Conservation (phyloP, 2,329 filamentous ascomycete genomes). For the Aspergillus sp. region DNA sequence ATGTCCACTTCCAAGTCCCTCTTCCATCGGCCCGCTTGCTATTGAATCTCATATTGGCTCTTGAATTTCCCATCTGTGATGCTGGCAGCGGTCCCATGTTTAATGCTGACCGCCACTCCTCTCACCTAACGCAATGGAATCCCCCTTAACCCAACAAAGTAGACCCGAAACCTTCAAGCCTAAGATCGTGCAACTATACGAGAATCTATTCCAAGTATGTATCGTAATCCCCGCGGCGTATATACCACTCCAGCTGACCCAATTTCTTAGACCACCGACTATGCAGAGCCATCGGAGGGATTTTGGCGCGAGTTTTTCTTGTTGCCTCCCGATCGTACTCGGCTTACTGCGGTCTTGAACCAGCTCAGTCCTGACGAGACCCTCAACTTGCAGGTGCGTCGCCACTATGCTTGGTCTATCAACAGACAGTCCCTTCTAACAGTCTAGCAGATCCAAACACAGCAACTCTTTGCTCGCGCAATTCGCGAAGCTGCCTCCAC, state of each 20-base stretch:
- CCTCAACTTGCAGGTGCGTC: conserved; percentile 66
- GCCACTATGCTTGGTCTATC: background rate
- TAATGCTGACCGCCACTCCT: conserved; percentile 22
- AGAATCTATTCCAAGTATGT: conserved; percentile 69
- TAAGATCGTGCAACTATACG: conserved; percentile 90
- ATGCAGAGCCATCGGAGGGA: conserved; percentile 74
- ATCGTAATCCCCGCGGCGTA: conserved; percentile 5
- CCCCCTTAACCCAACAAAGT: conserved; percentile 89
- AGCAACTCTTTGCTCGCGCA: conserved; percentile 75
- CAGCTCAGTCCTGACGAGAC: conserved; percentile 73
- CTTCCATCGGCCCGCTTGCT: background rate
- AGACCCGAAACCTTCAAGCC: conserved; percentile 88
- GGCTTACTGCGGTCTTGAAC: conserved; percentile 69
- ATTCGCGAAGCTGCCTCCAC: conserved; percentile 67
- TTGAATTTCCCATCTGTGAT: conserved; percentile 15
- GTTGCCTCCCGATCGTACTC: conserved; percentile 72
- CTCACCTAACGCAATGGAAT: conserved; percentile 67
- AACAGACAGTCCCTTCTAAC: conserved; percentile 18
- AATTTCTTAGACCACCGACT: conserved; percentile 61
- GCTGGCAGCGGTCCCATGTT: conserved; percentile 21
- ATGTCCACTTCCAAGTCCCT: conserved; percentile 1
- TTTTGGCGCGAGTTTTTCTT: conserved; percentile 98
- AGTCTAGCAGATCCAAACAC: conserved; percentile 60
- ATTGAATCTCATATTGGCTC: background rate
- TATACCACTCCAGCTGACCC: conserved; percentile 13